A percentile compares a stretch with the other conserved stretches of the same genome.
These are phyloP conservation scores for Serendipita sp. DNA, from an alignment of 768 basidiomycete genomes.

Conservation along the genomic window DNA sequence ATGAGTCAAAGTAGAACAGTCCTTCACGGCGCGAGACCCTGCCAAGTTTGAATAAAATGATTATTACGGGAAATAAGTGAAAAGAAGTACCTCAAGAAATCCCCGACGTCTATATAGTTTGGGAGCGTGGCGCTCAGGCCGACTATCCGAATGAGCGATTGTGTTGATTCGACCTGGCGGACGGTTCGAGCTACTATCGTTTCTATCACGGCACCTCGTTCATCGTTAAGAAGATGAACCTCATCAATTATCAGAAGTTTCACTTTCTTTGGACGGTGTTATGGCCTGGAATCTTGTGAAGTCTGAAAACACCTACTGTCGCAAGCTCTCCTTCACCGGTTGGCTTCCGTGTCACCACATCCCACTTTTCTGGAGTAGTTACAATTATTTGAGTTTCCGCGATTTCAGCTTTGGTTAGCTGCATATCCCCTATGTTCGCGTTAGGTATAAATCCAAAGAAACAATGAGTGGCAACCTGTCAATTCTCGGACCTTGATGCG, in stretches of 20 bases:
- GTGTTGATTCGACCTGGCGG: constrained; percentile 89
- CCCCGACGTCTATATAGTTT: constrained; percentile 91
- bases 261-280: constrained; percentile 40
- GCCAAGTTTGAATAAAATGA: neutral
- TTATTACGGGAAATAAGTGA: neutral
- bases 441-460: neutral
- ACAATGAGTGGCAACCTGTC: constrained; percentile 39
- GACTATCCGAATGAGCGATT: constrained; percentile 90
- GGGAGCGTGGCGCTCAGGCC: constrained; percentile 93
- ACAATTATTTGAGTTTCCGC: constrained; percentile 94
- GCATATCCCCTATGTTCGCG: constrained; percentile 65
- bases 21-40: constrained; percentile 79
- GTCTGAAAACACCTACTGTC: constrained; percentile 36
- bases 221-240: constrained; percentile 92
- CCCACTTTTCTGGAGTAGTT: constrained; percentile 99
- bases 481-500: constrained; percentile 75
- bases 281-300: neutral
- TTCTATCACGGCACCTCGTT: constrained; percentile 95
- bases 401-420: constrained; percentile 84
- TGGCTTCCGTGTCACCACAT: constrained; percentile 94
- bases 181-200: constrained; percentile 93
- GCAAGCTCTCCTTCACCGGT: constrained; percentile 95
- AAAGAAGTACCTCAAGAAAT: constrained; percentile 60
- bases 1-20: constrained; percentile 94
- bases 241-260: constrained; percentile 96